Base-by-base conservation (phyloP, 805 yeast genomes). In the Osmozyma mogii region DNA sequence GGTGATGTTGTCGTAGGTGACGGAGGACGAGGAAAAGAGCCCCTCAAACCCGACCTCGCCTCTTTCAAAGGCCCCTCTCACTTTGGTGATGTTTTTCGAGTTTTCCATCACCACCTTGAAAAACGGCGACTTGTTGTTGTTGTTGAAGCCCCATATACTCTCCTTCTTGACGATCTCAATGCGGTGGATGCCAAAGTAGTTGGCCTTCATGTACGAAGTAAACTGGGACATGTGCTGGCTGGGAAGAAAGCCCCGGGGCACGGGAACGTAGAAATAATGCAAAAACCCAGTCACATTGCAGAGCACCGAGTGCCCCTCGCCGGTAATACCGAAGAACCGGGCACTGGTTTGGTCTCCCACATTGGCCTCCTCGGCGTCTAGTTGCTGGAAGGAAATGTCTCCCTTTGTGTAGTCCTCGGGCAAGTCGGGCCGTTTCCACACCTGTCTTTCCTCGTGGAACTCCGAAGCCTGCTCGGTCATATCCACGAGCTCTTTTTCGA, bases 71-170 rank as follows among this genome's bases (percentile, higher is more conserved):
- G 75, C 84, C 0, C 79, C 55, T 46, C 99, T 70, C 16, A 92
- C 45, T 41, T 73, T 75, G 31, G 82, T 70, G 15, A 88, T 72
- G 36, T 69, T 68, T 40, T 66, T 70, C 16, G 89, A 80, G 44
- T 81, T 79, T 7, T 68, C 69, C 10, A 78, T 78, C 23, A 67
- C 66, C 11, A 92, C 64, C 52, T 82, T 84, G 52, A 92, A 68
- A 45, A 88, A 92, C 3, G 94, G 87, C 3, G 79, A 64, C 45
- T 78, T 78, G 8, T 69, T 62, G 43, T 80, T 84, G 37, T 94
- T 92, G 33, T 78, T 78, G 50, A 70, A 92, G 7, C 96, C 96
- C 96, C 96, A 89, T 34, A 92, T 78, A 8, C 94, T 80, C 51
- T 89, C 95, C 44, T 84, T 85, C 47, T 68, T 54, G 4, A 54